phyloP scores from a whole-genome alignment of 2,329 filamentous ascomycete genomes.

The Hymenoscyphus scutula region DNA sequence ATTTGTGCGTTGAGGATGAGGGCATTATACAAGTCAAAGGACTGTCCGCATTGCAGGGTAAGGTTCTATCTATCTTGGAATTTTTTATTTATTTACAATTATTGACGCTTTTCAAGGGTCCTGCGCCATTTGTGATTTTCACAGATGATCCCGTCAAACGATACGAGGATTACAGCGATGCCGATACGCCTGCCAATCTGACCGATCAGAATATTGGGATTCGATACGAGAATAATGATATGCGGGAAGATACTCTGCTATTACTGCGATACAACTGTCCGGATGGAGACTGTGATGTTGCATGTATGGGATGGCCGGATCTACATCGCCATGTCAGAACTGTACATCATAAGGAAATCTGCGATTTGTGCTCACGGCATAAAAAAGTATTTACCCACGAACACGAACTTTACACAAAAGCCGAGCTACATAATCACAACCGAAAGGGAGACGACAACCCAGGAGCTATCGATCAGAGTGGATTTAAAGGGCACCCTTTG shows the following conservation, averaged over 20 bases:
- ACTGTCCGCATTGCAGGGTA: conserved; percentile 93
- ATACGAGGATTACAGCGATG: conserved; percentile 76
- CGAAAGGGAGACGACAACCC: conserved; percentile 86
- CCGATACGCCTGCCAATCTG: conserved; percentile 65
- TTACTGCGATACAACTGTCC: conserved; percentile 94
- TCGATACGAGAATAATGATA: conserved; percentile 82
- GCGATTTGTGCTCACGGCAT: conserved; percentile 85
- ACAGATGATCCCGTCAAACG: conserved; percentile 79
- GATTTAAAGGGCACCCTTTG: conserved; percentile 92
- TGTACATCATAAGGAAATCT: conserved; percentile 84
- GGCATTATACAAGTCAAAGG: conserved; percentile 92
- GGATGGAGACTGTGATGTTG: conserved; percentile 77
- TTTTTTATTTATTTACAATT: neutral
- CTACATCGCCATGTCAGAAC: conserved; percentile 78
- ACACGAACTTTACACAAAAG: conserved; percentile 83
- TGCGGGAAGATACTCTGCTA: conserved; percentile 85
- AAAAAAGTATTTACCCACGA: conserved; percentile 99
- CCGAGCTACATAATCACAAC: conserved; percentile 84
- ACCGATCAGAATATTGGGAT: conserved; percentile 87
- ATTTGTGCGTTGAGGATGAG: conserved; percentile 90
- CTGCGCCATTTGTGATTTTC: conserved; percentile 83
- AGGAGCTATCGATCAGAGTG: conserved; percentile 85
- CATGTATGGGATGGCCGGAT: conserved; percentile 77
- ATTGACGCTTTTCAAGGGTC: conserved; percentile 46
- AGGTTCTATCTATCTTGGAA: conserved; percentile 41